A percentile compares a stretch with the other conserved stretches of the same genome.
These are phyloP conservation scores for Hymenoscyphus occultus DNA, from an alignment of 2,329 filamentous ascomycete genomes.

Conservation along the genomic window DNA sequence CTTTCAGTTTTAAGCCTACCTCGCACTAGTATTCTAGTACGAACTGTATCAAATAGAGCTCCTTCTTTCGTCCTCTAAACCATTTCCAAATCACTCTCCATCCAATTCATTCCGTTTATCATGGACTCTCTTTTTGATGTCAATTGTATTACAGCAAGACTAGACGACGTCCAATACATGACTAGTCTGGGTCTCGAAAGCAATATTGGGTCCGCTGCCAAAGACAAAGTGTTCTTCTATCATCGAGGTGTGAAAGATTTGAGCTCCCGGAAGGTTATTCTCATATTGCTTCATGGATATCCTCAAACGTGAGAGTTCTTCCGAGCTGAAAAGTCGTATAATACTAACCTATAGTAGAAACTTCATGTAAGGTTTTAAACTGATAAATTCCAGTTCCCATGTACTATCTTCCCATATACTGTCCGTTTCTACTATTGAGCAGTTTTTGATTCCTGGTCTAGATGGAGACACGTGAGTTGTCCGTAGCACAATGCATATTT, in stretches of 20 bases:
- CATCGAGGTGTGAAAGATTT: conserved; percentile 14
- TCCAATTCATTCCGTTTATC: background rate
- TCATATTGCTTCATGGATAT: conserved; percentile 46
- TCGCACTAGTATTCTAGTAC: background rate
- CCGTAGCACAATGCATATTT: background rate
- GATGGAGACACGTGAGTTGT: conserved; percentile 24
- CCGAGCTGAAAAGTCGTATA: background rate
- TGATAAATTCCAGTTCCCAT: too few species aligned
- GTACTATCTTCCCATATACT: too few species aligned
- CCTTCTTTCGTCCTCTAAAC: too few species aligned
- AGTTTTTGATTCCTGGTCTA: background rate
- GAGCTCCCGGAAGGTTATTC: conserved; percentile 32
- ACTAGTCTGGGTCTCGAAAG: conserved; percentile 19
- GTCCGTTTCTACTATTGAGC: background rate
- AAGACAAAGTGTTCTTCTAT: conserved; percentile 21
- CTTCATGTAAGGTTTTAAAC: conserved; percentile 29
- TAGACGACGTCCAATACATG: conserved; percentile 19
- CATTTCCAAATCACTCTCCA: background rate
- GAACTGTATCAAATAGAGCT: too few species aligned
- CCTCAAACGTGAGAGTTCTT: conserved; percentile 40
- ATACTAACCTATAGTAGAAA: conserved; percentile 14
- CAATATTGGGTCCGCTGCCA: conserved; percentile 16
- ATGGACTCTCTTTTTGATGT: conserved; percentile 5
- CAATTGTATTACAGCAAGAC: conserved; percentile 2
- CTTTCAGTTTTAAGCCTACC: background rate